phyloP scores from a whole-genome alignment of 495 filamentous ascomycete genomes.

The Penicillium robsamsonii region DNA sequence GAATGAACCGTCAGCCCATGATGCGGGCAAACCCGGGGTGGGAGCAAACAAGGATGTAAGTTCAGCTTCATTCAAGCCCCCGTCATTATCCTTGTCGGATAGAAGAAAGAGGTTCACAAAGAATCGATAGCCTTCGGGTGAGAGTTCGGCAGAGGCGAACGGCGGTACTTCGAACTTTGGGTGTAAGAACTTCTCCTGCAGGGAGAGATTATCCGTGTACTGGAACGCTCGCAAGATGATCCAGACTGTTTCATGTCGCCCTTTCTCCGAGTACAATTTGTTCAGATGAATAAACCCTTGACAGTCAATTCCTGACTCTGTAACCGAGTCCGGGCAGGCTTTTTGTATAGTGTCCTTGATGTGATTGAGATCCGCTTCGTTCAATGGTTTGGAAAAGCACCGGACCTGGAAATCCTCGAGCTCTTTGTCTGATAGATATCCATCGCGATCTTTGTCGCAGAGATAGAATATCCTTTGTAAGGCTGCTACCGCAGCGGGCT shows the following conservation, averaged over 20 bases:
- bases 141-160: slow-evolving; percentile 88
- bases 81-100: slow-evolving; percentile 96
- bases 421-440: slow-evolving; percentile 86
- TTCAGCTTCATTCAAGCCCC: slow-evolving; percentile 82
- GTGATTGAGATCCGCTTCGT: slow-evolving; percentile 73
- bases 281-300: slow-evolving; percentile 84
- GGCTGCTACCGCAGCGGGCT: slow-evolving; percentile 82
- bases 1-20: slow-evolving; percentile 89
- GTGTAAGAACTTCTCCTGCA: slow-evolving; percentile 88
- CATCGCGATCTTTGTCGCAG: slow-evolving; percentile 94
- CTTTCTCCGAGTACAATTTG: slow-evolving; percentile 94
- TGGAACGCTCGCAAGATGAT: slow-evolving; percentile 93
- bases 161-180: slow-evolving; percentile 92
- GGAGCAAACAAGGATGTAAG: slow-evolving; percentile 85
- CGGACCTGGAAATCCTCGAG: slow-evolving; percentile 86
- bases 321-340: slow-evolving; percentile 58
- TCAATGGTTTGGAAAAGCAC: slow-evolving; percentile 83
- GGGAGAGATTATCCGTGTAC: slow-evolving; percentile 88
- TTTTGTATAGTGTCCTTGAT: slow-evolving; percentile 84
- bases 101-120: slow-evolving; percentile 95
- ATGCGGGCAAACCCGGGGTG: slow-evolving; percentile 81
- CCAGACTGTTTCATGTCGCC: slow-evolving; percentile 98
- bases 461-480: slow-evolving; percentile 90
- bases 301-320: slow-evolving; percentile 72
- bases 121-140: slow-evolving; percentile 91